These are phyloP conservation scores for Combretum micranthum DNA, from an alignment of 345 rosid genomes.

Conservation along the genomic window DNA sequence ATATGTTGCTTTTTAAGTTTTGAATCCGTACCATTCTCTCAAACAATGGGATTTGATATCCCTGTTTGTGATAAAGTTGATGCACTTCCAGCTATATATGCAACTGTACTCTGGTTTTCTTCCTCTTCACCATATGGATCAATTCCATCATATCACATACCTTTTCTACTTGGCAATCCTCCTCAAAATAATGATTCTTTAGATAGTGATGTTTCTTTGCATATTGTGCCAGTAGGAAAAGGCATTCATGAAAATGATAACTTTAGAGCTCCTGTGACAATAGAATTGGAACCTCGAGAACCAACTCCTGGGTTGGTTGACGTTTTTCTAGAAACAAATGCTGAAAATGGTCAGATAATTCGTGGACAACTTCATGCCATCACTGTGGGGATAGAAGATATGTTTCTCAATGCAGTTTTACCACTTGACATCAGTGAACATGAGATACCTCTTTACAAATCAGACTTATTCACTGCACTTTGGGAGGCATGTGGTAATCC, in stretches of 20 bases:
- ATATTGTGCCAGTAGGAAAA: conserved; percentile 37
- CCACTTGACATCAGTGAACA: conserved; percentile 53
- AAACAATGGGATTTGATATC: conserved; percentile 37
- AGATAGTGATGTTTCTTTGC: conserved; percentile 30
- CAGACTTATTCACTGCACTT: conserved; percentile 58
- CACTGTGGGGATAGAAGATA: conserved; percentile 81
- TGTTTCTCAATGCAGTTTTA: conserved; percentile 75
- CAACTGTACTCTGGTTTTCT: conserved; percentile 82
- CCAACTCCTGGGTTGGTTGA: conserved; percentile 92
- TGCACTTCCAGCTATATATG: conserved; percentile 68
- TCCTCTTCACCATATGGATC: conserved; percentile 83
- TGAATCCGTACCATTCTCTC: conserved; percentile 64
- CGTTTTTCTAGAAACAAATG: conserved; percentile 77
- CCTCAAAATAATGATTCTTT: conserved; percentile 19
- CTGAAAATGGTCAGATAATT: conserved; percentile 74
- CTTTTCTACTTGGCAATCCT: conserved; percentile 83
- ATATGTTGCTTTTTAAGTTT: conserved; percentile 69
- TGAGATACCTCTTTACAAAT: conserved; percentile 43
- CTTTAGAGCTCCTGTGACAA: conserved; percentile 53
- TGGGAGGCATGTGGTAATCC: conserved; percentile 85
- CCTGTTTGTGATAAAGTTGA: conserved; percentile 38
- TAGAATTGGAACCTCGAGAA: conserved; percentile 74
- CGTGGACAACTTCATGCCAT: conserved; percentile 67
- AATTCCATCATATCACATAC: conserved; percentile 67
- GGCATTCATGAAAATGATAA: conserved; percentile 39